Percentiles rank a stretch among this genome's conserved stretches.
Evolutionary conservation across 1,139 yeast genomes (phyloP).

Genomic region (Meyerozyma guilliermondii): DNA sequence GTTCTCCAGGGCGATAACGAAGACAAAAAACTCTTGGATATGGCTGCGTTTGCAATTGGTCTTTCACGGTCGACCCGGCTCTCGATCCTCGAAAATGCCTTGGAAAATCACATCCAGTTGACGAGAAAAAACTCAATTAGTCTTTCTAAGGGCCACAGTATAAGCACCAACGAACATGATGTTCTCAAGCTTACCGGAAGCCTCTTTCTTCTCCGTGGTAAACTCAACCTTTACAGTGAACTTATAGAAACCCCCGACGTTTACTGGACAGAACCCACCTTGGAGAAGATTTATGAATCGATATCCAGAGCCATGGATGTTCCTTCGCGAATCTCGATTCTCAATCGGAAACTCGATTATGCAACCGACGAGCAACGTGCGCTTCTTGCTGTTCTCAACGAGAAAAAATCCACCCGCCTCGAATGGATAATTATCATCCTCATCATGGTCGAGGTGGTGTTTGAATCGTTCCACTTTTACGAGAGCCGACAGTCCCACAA

Average conservation of each 20-base stretch:
- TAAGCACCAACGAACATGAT: constrained; percentile 57
- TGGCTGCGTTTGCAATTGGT: constrained; percentile 87
- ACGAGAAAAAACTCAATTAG: constrained; percentile 63
- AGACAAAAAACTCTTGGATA: constrained; percentile 56
- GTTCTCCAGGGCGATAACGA: constrained; percentile 48
- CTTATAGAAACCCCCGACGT: constrained; percentile 88
- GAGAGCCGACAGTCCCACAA: constrained; percentile 15
- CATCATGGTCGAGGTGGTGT: constrained; percentile 78
- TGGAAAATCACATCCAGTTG: constrained; percentile 60
- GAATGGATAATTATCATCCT: constrained; percentile 86
- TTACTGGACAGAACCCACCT: constrained; percentile 86
- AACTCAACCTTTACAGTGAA: constrained; percentile 80
- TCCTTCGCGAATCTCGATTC: constrained; percentile 66
- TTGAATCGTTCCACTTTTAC: constrained; percentile 59
- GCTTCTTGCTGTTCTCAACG: constrained; percentile 67
- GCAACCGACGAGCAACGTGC: constrained; percentile 87
- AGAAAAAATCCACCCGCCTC: constrained; percentile 67
- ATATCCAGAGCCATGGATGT: constrained; percentile 73
- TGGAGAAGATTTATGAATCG: constrained; percentile 68
- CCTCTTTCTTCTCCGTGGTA: constrained; percentile 70
- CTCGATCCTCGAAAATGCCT: constrained; percentile 67
- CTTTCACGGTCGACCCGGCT: constrained; percentile 80
- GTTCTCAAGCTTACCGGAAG: constrained; percentile 69
- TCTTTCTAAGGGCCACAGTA: constrained; percentile 56
- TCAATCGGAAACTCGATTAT: constrained; percentile 82